These are phyloP conservation scores for Paraphoma chrysanthemicola DNA, from an alignment of 2,329 filamentous ascomycete species.

Conservation along the genomic window DNA sequence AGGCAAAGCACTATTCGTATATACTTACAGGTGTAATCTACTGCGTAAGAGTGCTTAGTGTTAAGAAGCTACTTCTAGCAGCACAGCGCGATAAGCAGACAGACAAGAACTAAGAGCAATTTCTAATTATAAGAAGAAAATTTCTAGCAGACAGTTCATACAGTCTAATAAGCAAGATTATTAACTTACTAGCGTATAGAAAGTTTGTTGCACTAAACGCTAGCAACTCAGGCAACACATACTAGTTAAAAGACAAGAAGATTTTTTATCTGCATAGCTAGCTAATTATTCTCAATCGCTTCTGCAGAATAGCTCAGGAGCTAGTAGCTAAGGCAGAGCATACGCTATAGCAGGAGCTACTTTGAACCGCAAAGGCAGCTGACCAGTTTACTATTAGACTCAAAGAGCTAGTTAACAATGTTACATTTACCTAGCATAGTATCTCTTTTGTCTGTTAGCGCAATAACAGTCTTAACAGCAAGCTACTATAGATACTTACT, in stretches of 20 bases:
- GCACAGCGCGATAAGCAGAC: constrained; percentile 11
- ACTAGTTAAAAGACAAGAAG: constrained; percentile 20
- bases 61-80: constrained; percentile 21
- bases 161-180: constrained; percentile 25
- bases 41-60: constrained; percentile 19
- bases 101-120: constrained; percentile 17
- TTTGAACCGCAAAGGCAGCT: constrained; percentile 11
- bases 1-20: constrained; percentile 19
- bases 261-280: constrained; percentile 15
- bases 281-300: constrained; percentile 19
- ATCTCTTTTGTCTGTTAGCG: no score
- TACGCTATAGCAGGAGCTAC: constrained; percentile 21
- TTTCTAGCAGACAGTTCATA: constrained; percentile 25
- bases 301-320: constrained; percentile 19
- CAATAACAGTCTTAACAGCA: no score
- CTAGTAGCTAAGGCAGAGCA: constrained; percentile 16
- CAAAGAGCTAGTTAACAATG: no score
- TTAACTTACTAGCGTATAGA: constrained; percentile 30
- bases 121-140: constrained; percentile 11
- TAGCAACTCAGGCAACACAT: constrained; percentile 12
- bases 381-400: constrained; percentile 17
- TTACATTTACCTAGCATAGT: no score
- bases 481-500: no score
- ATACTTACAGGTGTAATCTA: constrained; percentile 24
- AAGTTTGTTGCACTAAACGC: constrained; percentile 27